Conservation (phyloP, 1,284 basidiomycete species). For the Ustilago sp. region DNA sequence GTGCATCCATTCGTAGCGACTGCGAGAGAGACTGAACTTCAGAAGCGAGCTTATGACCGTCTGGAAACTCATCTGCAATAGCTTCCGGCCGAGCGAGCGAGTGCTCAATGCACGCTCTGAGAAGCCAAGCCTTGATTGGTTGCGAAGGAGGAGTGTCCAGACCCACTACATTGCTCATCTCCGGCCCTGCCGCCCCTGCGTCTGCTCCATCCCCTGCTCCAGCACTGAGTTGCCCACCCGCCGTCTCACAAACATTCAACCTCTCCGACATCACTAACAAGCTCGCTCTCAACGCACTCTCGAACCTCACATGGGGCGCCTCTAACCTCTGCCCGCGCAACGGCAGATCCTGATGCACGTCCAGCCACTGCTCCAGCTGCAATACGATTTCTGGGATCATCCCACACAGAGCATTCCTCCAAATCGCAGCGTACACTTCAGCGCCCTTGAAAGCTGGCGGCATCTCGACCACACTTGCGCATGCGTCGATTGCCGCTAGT, state of each 20-base stretch:
- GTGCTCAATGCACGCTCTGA: slow-evolving; percentile 50
- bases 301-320: slow-evolving; percentile 43
- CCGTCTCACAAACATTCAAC: slow-evolving; percentile 38
- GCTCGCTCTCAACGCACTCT: slow-evolving; percentile 31
- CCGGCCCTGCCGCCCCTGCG: neutral
- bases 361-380: slow-evolving; percentile 53
- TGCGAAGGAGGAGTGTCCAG: slow-evolving; percentile 37
- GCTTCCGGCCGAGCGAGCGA: slow-evolving; percentile 44
- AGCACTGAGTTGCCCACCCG: neutral
- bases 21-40: slow-evolving; percentile 46
- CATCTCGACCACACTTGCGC: slow-evolving; percentile 36
- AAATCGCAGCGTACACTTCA: slow-evolving; percentile 36
- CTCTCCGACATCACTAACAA: slow-evolving; percentile 32
- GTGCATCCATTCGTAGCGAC: slow-evolving; percentile 47
- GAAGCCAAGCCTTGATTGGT: slow-evolving; percentile 48
- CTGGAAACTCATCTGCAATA: slow-evolving; percentile 48
- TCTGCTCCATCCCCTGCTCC: neutral
- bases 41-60: slow-evolving; percentile 46
- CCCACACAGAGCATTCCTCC: slow-evolving; percentile 48
- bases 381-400: slow-evolving; percentile 44
- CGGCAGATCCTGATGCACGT: slow-evolving; percentile 28
- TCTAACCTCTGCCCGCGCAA: slow-evolving; percentile 36
- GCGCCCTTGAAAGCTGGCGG: slow-evolving; percentile 37
- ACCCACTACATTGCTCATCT: slow-evolving; percentile 28
- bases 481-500: slow-evolving; percentile 40